Percentiles rank a stretch among this genome's conserved stretches.
phyloP scores from a whole-genome alignment of 495 filamentous ascomycete genomes.

The Xylaria cubensis region DNA sequence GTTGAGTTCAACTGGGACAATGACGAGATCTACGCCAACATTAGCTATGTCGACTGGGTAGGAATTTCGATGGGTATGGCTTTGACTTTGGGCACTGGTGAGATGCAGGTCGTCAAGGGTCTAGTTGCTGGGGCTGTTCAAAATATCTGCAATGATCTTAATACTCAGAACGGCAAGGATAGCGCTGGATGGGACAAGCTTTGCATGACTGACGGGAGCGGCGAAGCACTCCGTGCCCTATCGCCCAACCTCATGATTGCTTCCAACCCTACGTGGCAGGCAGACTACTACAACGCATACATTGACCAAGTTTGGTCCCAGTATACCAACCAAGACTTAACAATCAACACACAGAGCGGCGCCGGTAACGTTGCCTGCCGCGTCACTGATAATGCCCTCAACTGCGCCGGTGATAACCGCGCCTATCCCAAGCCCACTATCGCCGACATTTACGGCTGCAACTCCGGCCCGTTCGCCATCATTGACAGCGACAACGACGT shows the following conservation, averaged over 20 bases:
- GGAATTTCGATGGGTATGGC: conserved; percentile 52
- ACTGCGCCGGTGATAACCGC: conserved; percentile 50
- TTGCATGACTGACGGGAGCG: conserved; percentile 39
- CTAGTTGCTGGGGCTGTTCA: conserved; percentile 41
- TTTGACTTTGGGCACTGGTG: conserved; percentile 41
- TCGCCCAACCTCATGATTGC: conserved; percentile 45
- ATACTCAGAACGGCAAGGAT: conserved; percentile 42
- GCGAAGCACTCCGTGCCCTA: conserved; percentile 49
- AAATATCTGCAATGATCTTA: conserved; percentile 49
- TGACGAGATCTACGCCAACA: conserved; percentile 50
- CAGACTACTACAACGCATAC: conserved; percentile 49
- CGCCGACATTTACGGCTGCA: conserved; percentile 56
- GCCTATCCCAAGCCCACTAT: conserved; percentile 47
- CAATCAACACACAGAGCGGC: conserved; percentile 47
- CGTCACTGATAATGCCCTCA: conserved; percentile 42
- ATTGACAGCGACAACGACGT: conserved; percentile 43
- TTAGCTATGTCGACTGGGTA: conserved; percentile 58
- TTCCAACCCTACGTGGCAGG: conserved; percentile 38
- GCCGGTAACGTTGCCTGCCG: conserved; percentile 50
- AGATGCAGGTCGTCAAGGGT: conserved; percentile 44
- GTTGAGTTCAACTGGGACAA: conserved; percentile 50
- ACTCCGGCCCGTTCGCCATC: conserved; percentile 53
- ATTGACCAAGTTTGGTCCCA: conserved; percentile 50
- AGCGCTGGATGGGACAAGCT: conserved; percentile 49
- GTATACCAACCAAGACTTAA: conserved; percentile 45